Percentiles rank a stretch among this genome's conserved stretches.
Evolutionary conservation across 352 stramenopile genomes (phyloP).

Genomic region (Detonula confervacea): DNA sequence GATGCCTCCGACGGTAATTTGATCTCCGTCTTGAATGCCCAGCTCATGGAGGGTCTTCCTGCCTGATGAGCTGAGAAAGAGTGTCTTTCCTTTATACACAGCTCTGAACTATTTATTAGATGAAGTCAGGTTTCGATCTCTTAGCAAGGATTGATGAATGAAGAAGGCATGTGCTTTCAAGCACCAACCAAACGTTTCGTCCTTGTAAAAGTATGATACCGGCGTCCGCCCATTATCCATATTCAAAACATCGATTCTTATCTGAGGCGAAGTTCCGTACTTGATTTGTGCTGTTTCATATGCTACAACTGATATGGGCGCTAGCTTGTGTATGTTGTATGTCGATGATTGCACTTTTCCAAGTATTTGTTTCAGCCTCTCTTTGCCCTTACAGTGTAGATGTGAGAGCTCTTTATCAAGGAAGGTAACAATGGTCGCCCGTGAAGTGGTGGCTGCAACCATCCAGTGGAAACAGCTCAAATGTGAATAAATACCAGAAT

Average conservation of each 20-base stretch:
- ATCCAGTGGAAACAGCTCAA: neutral
- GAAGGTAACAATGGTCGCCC: neutral
- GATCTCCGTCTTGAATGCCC: conserved; percentile 10
- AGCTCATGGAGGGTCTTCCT: conserved; percentile 11
- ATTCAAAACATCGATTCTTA: neutral
- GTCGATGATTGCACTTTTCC: neutral
- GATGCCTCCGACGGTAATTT: conserved; percentile 11
- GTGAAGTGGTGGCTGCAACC: neutral
- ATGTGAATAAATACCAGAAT: neutral
- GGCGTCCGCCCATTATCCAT: neutral
- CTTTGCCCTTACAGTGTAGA: neutral
- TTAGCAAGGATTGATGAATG: neutral
- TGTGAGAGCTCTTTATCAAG: neutral
- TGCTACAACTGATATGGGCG: neutral
- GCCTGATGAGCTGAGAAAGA: conserved; percentile 13
- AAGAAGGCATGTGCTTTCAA: neutral
- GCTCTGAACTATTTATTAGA: conserved; percentile 11
- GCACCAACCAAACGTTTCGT: neutral
- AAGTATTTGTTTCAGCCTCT: neutral
- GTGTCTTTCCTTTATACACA: neutral
- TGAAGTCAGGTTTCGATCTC: neutral
- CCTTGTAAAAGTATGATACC: neutral
- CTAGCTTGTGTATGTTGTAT: neutral
- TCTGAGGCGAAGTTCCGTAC: neutral
- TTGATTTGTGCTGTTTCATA: neutral